These are phyloP conservation scores for Neurospora sp. DNA, from an alignment of 495 filamentous ascomycete species.

Conservation along the genomic window DNA sequence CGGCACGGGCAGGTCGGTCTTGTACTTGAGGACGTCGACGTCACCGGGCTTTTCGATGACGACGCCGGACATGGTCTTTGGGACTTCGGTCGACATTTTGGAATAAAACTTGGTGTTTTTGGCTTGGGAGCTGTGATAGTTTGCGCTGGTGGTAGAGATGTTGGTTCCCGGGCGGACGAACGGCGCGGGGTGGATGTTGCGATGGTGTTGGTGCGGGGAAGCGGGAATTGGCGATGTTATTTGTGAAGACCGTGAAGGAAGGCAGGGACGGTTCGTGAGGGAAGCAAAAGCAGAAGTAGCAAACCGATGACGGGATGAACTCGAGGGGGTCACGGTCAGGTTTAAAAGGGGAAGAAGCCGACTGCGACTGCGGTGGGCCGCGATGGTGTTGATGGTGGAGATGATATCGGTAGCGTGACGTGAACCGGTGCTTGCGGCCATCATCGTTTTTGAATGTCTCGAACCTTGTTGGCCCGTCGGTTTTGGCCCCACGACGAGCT, in stretches of 20 bases:
- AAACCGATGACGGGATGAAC: not conserved
- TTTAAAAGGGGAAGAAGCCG: not conserved
- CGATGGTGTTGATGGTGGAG: not conserved
- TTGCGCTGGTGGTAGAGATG: not conserved
- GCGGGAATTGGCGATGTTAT: not conserved
- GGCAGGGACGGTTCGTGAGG: not conserved
- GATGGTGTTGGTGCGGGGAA: not conserved
- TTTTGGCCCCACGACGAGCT: not conserved
- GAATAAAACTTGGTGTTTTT: not conserved
- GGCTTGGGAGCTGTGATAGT: not conserved
- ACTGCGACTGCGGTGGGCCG: not conserved
- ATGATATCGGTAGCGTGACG: not conserved
- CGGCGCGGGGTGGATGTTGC: not conserved
- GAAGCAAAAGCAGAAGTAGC: not conserved
- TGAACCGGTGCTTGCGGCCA: not conserved
- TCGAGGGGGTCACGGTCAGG: not conserved
- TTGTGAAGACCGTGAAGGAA: not conserved
- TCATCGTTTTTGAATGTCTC: not conserved
- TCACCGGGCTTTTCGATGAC: conserved; percentile 68
- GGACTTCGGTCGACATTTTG: conserved; percentile 13
- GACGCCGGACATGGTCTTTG: conserved; percentile 67
- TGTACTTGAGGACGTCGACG: conserved; percentile 65
- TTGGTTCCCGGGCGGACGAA: not conserved
- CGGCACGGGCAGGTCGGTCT: conserved; percentile 67
- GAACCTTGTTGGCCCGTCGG: not conserved